Conservation (phyloP, 2,329 filamentous ascomycete species). For the Cladosporium sp. region DNA sequence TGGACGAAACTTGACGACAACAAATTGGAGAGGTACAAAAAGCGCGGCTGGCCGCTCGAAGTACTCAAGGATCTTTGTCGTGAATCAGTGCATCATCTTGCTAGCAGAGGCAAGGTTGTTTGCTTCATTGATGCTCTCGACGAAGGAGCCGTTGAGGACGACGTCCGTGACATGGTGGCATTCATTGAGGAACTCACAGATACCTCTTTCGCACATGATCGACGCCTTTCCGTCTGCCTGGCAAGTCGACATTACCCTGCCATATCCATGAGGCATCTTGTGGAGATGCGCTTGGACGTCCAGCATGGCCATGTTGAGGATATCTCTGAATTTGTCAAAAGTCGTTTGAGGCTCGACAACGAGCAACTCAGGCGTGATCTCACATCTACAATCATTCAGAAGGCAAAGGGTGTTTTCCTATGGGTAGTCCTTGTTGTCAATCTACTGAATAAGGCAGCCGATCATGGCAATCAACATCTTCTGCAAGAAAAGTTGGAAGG, state of each 20-base stretch:
- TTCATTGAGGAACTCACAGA: conserved; percentile 33
- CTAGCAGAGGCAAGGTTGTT: conserved; percentile 25
- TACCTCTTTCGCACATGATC: not conserved
- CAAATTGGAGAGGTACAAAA: not conserved
- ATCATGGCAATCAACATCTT: not conserved
- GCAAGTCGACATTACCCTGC: conserved; percentile 40
- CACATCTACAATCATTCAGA: not conserved
- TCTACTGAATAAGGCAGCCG: conserved; percentile 5
- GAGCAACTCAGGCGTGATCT: not conserved
- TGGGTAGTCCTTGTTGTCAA: conserved; percentile 11
- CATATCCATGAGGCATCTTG: not conserved
- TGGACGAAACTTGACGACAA: conserved; percentile 27
- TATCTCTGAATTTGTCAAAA: not conserved
- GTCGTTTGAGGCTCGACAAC: not conserved
- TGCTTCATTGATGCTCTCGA: conserved; percentile 45
- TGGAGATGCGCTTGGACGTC: not conserved
- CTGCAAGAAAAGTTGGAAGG: not conserved
- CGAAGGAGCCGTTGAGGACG: conserved; percentile 36
- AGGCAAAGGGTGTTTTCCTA: conserved; percentile 7
- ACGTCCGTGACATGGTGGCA: conserved; percentile 35
- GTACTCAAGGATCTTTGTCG: not conserved
- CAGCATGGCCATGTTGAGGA: not conserved
- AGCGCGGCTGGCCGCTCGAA: not conserved
- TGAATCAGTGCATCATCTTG: conserved; percentile 2
- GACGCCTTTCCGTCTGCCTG: conserved; percentile 32